Evolutionary conservation across 768 basidiomycete genomes (phyloP).

Genomic region (Asterophora lycoperdoides): DNA sequence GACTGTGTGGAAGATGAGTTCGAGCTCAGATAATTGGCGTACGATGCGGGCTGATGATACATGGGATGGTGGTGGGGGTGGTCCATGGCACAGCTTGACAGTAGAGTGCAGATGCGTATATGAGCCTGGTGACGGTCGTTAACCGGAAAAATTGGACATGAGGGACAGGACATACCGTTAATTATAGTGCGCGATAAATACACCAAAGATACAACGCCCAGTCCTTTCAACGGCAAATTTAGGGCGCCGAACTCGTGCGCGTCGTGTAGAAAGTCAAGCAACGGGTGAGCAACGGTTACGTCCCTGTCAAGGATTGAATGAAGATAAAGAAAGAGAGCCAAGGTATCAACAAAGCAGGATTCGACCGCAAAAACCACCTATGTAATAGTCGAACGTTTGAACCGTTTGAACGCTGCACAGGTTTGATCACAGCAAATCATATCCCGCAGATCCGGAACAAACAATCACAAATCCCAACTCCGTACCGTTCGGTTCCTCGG

Average conservation of each 20-base stretch:
- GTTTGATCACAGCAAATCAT: constrained; percentile 18
- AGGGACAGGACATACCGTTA: neutral
- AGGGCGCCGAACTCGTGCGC: neutral
- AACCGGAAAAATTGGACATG: neutral
- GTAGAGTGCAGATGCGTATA: constrained; percentile 4
- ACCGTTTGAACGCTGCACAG: constrained; percentile 12
- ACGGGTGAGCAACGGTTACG: constrained; percentile 9
- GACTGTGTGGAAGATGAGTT: constrained; percentile 32
- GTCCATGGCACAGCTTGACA: constrained; percentile 14
- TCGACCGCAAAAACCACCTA: constrained; percentile 8
- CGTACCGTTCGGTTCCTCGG: constrained; percentile 15
- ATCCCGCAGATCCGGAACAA: constrained; percentile 15
- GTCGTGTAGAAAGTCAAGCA: neutral
- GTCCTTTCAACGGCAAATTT: neutral
- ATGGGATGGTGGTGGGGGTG: constrained; percentile 12
- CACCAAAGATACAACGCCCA: neutral
- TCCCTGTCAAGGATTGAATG: constrained; percentile 4
- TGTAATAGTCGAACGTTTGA: constrained; percentile 10
- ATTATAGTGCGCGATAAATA: constrained; percentile 3
- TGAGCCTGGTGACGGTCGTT: constrained; percentile 5
- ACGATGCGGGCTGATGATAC: constrained; percentile 20
- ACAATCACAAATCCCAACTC: constrained; percentile 13
- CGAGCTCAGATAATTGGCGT: constrained; percentile 25
- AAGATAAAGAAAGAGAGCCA: constrained; percentile 7
- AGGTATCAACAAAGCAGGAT: constrained; percentile 12